Evolutionary conservation across 139 green algal genomes (phyloP).

Genomic region (Micractinium conductrix): DNA sequence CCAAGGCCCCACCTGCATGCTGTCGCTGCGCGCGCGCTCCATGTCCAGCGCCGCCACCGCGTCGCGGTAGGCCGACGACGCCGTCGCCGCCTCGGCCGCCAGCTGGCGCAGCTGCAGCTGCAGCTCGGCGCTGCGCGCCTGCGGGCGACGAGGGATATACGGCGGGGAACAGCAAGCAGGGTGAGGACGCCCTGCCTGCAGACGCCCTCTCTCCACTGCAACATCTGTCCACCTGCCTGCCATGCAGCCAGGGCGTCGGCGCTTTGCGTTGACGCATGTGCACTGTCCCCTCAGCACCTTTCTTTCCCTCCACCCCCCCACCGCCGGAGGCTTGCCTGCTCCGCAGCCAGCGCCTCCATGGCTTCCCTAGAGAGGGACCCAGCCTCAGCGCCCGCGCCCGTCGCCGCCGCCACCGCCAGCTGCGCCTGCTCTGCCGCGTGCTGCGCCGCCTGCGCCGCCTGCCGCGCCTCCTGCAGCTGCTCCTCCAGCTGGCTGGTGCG

Average conservation of each 20-base stretch:
- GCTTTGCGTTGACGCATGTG: too few relatives aligned
- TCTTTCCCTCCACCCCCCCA: too few relatives aligned
- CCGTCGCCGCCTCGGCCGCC: too few relatives aligned
- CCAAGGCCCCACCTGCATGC: neutral
- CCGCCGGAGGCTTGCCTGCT: too few relatives aligned
- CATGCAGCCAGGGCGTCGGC: too few relatives aligned
- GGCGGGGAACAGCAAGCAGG: too few relatives aligned
- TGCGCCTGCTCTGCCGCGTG: neutral
- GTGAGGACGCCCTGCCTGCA: too few relatives aligned
- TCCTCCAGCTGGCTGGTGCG: neutral
- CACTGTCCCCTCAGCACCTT: too few relatives aligned
- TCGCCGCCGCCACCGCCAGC: neutral
- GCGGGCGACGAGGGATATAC: too few relatives aligned
- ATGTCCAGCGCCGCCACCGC: neutral
- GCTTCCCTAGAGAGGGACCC: neutral
- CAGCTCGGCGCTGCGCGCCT: conserved; percentile 6
- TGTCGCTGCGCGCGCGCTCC: neutral
- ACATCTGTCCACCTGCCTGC: too few relatives aligned
- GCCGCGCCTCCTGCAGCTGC: neutral
- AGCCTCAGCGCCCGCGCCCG: neutral
- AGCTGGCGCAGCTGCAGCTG: neutral
- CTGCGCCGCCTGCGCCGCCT: neutral
- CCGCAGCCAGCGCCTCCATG: neutral
- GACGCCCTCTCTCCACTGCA: too few relatives aligned
- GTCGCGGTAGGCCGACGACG: neutral